phyloP scores from a whole-genome alignment of 192 early-diverging fungal genomes.

The Gaertneriomyces sp. region DNA sequence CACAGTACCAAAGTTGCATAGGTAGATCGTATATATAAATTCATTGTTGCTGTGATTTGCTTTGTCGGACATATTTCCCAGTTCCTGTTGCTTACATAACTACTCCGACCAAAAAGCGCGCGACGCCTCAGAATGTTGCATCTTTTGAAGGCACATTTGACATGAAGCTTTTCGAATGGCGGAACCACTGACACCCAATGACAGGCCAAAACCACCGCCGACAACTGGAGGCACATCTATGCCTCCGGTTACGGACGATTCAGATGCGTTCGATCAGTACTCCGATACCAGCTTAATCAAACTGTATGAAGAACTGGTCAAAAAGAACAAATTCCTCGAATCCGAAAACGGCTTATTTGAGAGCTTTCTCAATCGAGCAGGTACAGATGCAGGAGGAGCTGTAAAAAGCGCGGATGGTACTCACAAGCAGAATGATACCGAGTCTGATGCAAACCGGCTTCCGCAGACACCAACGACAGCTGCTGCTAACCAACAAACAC shows the following conservation, averaged over 20 bases:
- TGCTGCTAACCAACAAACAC: background rate
- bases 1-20: background rate
- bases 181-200: no score
- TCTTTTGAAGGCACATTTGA: no score
- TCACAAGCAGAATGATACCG: conserved; percentile 4
- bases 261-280: conserved; percentile 47
- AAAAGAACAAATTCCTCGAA: conserved; percentile 41
- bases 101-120: no score
- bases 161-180: no score
- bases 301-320: conserved; percentile 42
- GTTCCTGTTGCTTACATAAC: no score
- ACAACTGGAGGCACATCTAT: conserved; percentile 1
- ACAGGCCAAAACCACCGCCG: background rate
- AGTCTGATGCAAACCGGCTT: conserved; percentile 6
- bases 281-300: conserved; percentile 42
- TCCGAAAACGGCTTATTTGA: conserved; percentile 54
- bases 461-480: conserved; percentile 17
- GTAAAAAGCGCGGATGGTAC: background rate
- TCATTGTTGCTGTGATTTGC: no score
- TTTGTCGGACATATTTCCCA: no score
- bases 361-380: conserved; percentile 44
- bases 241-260: conserved; percentile 27
- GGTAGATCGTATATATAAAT: no score
- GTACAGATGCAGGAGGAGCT: conserved; percentile 20
- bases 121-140: no score